phyloP scores from a whole-genome alignment of 192 early-diverging fungal species.

The Spizellomyces sp. region DNA sequence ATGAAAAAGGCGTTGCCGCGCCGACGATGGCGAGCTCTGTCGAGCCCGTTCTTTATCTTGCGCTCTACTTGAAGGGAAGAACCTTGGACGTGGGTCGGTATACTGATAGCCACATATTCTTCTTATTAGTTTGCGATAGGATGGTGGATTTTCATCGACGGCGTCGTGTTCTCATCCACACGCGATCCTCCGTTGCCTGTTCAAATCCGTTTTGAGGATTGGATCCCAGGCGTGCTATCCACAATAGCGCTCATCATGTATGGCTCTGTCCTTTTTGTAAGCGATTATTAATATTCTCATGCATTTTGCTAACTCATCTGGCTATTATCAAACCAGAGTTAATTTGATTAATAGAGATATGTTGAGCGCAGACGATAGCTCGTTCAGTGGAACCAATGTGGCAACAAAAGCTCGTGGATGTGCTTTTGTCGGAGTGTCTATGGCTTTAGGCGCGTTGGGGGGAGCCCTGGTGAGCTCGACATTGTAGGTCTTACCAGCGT shows the following conservation, averaged over 20 bases:
- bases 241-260: constrained; percentile 53
- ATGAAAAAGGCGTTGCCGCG: too few species aligned
- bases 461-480: constrained; percentile 42
- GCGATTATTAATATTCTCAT: not conserved
- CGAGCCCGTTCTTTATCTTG: too few species aligned
- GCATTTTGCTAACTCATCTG: not conserved
- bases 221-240: constrained; percentile 53
- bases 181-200: constrained; percentile 30
- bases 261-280: constrained; percentile 3
- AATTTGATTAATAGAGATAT: constrained; percentile 54
- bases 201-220: constrained; percentile 48
- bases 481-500: not conserved
- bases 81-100: not conserved
- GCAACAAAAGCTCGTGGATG: constrained; percentile 53
- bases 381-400: constrained; percentile 17
- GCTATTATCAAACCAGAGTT: constrained; percentile 32
- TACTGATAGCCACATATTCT: not conserved
- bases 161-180: constrained; percentile 33
- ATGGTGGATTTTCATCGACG: constrained; percentile 61
- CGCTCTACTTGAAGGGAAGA: not conserved
- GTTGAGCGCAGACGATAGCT: constrained; percentile 33
- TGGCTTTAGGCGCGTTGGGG: constrained; percentile 51
- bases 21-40: too few species aligned
- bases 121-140: constrained; percentile 40
- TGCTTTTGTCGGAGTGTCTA: constrained; percentile 54